Base-by-base conservation (phyloP, 345 rosid species). In the Ceriops tagal region DNA sequence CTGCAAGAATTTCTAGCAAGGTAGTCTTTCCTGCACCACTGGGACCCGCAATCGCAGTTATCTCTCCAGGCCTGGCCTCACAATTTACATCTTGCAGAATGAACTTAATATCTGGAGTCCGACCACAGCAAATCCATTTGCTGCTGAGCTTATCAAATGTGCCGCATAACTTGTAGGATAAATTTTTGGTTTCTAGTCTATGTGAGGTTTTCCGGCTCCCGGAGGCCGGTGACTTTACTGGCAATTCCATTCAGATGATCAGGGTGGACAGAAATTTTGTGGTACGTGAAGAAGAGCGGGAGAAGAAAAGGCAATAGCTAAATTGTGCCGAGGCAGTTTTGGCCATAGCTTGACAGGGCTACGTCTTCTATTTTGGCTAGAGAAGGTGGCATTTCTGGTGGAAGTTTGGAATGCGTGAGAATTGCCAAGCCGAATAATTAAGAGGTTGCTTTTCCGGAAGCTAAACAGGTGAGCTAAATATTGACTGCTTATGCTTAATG, bases 1-100 rank as follows among this genome's bases (percentile, higher is more conserved):
- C 96, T 0, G 96, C 96, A 52, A 93, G 96, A 70, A 89, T 84
- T 79, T 93, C 92, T 1, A 93, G 86, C 80, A 93, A 72, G 1
- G 98, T 88, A 3, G 97, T 91, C 70, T 93, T 93, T 31, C 97
- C 98, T 0, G 97, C 98, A 5, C 98, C 98, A 61, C 98, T 93
- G 7, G 98, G 92, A 53, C 98, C 98, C 0, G 92, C 91, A 13
- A 93, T 87, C 0, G 93, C 92, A 0, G 97, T 87, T 51, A 91
- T 73, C 83, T 91, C 88, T 0, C 80, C 81, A 1, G 93, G 79
- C 79, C 84, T 81, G 28, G 93, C 96, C 58, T 86, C 89, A 67
- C 89, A 87, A 49, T 62, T 85, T 52, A 89, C 93, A 37, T 78
- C 87, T 62, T 79, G 86, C 61, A 91, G 78, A 72, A 93, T 78